These are phyloP conservation scores for Naganishia albida DNA, from an alignment of 1,284 basidiomycete species.

Conservation along the genomic window DNA sequence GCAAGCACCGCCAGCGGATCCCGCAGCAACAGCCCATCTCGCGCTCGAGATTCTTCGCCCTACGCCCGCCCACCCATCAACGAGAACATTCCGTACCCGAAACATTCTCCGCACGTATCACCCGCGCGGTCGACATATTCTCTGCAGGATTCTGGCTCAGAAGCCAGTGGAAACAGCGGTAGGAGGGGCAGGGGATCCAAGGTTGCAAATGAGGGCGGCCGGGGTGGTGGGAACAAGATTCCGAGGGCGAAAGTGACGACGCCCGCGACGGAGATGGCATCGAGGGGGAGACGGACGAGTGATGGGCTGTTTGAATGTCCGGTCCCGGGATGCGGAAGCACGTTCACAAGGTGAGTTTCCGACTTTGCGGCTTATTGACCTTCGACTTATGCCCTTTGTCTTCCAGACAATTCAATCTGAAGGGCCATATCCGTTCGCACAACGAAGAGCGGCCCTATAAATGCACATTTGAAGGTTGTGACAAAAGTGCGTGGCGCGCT, in stretches of 20 bases:
- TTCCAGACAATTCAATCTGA: constrained; percentile 56
- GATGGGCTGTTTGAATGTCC: constrained; percentile 84
- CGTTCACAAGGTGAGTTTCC: constrained; percentile 80
- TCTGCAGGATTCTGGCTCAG: constrained; percentile 19
- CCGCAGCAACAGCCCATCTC: constrained; percentile 23
- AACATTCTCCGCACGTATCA: constrained; percentile 22
- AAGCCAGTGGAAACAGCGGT: constrained; percentile 17
- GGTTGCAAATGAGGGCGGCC: background rate
- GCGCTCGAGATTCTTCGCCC: constrained; percentile 14
- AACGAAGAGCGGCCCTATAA: constrained; percentile 92
- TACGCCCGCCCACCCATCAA: constrained; percentile 25
- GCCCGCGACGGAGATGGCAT: constrained; percentile 88
- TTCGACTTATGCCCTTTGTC: constrained; percentile 35
- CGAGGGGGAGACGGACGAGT: constrained; percentile 81
- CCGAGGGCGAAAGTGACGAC: constrained; percentile 72
- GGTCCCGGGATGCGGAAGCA: constrained; percentile 91
- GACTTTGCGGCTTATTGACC: constrained; percentile 6
- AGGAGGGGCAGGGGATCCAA: constrained; percentile 13
- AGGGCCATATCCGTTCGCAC: constrained; percentile 92
- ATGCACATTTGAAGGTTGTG: constrained; percentile 89
- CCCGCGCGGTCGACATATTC: constrained; percentile 12
- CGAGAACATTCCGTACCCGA: constrained; percentile 12
- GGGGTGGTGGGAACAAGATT: constrained; percentile 13
- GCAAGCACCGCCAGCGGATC: constrained; percentile 22
- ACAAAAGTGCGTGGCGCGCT: constrained; percentile 60